Base-by-base conservation (phyloP, 345 rosid species). In the Acer saccharum region DNA sequence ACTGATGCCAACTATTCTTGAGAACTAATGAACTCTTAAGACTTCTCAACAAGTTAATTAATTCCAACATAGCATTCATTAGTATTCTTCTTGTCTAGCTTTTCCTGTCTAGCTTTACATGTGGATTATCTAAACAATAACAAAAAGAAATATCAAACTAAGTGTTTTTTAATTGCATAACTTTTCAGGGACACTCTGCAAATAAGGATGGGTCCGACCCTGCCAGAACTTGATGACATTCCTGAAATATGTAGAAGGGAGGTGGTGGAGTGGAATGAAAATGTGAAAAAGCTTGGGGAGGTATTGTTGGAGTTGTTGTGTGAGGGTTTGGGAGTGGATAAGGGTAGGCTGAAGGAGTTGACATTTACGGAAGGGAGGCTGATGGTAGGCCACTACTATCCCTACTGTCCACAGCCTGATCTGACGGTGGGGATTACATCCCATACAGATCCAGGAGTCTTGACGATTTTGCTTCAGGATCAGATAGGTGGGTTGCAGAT, bases 181-280 rank as follows among this genome's bases (percentile, higher is more conserved):
- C 35, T 32, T 32, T 32, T n/a, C 29, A 85, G 94, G 86, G 92
- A 90, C 77, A 87, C 92, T 0, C 76, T 90, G 17, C 88, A 81
- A 50, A 8, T 88, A 14, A 77, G 58, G 44, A n/a, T 84, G 20
- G 87, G 81, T 13, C 88, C 89, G 0, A 71, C 57, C 2, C 1
- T 62, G 1, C 69, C 80, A 0, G 67, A 76, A 10, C 35, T 69
- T 1, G 79, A 82, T 12, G 82, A 86, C 3, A 76, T 88, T 39
- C 94, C 94, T 0, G 87, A 88, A 78, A 77, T 86, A 27, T 84
- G 87, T 46, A 76, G 94, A 62, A 68, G 76, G 0, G 87, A 82
- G 80, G 74, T 79, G 12, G 69, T 83, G 10, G 88, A 87, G 73
- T 88, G 92, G 92, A 66, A 82, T 72, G 7, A 6, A 4, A 79